A percentile compares a stretch with the other conserved stretches of the same genome.
Evolutionary conservation across 495 filamentous ascomycete species (phyloP).

Genomic region (Talaromyces borbonicus): DNA sequence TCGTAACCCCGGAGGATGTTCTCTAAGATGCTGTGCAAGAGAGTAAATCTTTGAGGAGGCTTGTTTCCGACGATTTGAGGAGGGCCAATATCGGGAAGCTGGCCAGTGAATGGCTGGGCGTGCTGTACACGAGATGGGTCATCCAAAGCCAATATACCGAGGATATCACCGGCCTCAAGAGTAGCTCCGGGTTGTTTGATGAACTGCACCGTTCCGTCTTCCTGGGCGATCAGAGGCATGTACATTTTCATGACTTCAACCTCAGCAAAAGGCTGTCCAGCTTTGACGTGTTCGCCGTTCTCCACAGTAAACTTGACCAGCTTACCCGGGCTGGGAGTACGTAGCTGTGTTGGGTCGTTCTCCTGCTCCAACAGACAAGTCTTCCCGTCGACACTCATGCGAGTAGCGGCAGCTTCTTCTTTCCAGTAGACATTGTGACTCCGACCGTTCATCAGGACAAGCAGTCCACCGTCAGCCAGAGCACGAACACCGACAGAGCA

Average conservation of each 20-base stretch:
- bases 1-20: slow-evolving; percentile 93
- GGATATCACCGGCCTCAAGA: slow-evolving; percentile 95
- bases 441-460: slow-evolving; percentile 79
- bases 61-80: slow-evolving; percentile 85
- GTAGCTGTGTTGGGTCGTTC: slow-evolving; percentile 96
- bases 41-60: slow-evolving; percentile 76
- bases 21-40: slow-evolving; percentile 65
- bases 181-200: slow-evolving; percentile 98
- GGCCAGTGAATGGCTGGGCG: slow-evolving; percentile 88
- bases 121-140: slow-evolving; percentile 96
- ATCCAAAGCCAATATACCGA: slow-evolving; percentile 94
- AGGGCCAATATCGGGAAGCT: slow-evolving; percentile 78
- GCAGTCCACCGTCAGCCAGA: slow-evolving; percentile 87
- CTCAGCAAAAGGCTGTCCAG: slow-evolving; percentile 90
- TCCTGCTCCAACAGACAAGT: slow-evolving; percentile 97
- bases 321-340: slow-evolving; percentile 92
- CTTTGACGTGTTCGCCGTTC: slow-evolving; percentile 88
- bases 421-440: slow-evolving; percentile 99
- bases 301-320: slow-evolving; percentile 97
- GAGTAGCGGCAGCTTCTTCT: slow-evolving; percentile 91
- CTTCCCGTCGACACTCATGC: slow-evolving; percentile 94
- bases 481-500: slow-evolving; percentile 88
- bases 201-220: slow-evolving; percentile 93
- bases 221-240: slow-evolving; percentile 95
- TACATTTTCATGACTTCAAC: slow-evolving; percentile 99